A percentile compares a stretch with the other conserved stretches of the same genome.
phyloP scores from a whole-genome alignment of 2,329 filamentous ascomycete genomes.

The Pseudocercospora fuligena region DNA sequence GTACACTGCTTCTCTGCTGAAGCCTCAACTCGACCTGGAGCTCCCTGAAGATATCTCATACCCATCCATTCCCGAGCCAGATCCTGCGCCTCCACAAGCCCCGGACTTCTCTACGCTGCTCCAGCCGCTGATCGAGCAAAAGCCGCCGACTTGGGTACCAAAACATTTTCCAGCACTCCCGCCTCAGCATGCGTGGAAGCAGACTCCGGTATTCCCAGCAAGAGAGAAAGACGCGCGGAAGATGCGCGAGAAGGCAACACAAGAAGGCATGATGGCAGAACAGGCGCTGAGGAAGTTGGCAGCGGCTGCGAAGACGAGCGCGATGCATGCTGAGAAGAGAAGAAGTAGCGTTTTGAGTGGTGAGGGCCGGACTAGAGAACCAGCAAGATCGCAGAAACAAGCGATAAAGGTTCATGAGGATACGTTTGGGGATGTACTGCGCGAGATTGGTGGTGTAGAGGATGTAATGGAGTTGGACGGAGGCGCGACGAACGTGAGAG shows the following conservation, averaged over 20 bases:
- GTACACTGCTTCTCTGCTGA: conserved; percentile 45
- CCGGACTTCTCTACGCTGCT: conserved; percentile 56
- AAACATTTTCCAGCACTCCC: conserved; percentile 66
- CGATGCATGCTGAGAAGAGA: conserved; percentile 48
- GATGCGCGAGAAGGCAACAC: conserved; percentile 62
- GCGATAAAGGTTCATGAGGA: conserved; percentile 50
- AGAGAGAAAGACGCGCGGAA: conserved; percentile 64
- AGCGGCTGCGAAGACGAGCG: conserved; percentile 55
- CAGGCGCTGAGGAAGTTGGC: conserved; percentile 66
- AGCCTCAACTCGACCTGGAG: conserved; percentile 46
- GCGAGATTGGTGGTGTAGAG: conserved; percentile 45
- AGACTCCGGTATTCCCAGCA: conserved; percentile 62
- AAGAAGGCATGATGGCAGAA: conserved; percentile 69
- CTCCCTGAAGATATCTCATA: conserved; percentile 41
- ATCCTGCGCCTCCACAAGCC: conserved; percentile 46
- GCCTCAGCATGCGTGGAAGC: conserved; percentile 67
- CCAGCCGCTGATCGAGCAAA: conserved; percentile 56
- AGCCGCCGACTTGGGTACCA: conserved; percentile 60
- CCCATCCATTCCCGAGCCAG: conserved; percentile 49
- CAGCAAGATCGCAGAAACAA: conserved; percentile 35
- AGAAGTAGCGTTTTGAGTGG: conserved; percentile 43
- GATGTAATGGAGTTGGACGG: conserved; percentile 43
- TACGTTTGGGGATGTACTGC: conserved; percentile 57
- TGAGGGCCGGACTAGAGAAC: conserved; percentile 32
- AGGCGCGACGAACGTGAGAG: conserved; percentile 32